phyloP scores from a whole-genome alignment of 768 basidiomycete species.

The Agrocybe praecox region DNA sequence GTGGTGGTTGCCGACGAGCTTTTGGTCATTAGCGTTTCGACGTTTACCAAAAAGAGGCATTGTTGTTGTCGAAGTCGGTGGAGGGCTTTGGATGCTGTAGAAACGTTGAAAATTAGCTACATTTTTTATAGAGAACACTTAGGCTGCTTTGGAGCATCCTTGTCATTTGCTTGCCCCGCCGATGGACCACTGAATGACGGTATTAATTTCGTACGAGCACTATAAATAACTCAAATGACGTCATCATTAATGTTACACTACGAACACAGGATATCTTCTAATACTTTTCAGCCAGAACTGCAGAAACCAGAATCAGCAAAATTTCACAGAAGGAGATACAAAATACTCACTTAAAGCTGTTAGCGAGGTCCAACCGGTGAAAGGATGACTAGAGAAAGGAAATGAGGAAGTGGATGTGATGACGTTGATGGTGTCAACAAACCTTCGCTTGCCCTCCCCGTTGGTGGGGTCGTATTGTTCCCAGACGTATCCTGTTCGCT shows the following conservation, averaged over 20 bases:
- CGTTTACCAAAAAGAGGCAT: constrained; percentile 21
- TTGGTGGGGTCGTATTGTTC: constrained; percentile 91
- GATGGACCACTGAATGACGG: too few relatives aligned
- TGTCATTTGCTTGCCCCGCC: constrained; percentile 5
- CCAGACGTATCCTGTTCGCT: constrained; percentile 94
- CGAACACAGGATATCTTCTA: constrained; percentile 11
- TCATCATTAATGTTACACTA: background rate
- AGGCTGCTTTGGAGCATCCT: constrained; percentile 6
- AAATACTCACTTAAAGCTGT: constrained; percentile 77
- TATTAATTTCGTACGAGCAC: too few relatives aligned
- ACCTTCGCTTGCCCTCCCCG: constrained; percentile 88
- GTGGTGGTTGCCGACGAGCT: constrained; percentile 3
- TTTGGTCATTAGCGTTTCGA: constrained; percentile 7
- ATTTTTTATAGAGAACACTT: constrained; percentile 3
- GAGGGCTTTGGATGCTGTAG: background rate
- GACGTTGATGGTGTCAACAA: constrained; percentile 18
- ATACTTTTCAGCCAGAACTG: constrained; percentile 38
- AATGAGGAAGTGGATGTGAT: constrained; percentile 4
- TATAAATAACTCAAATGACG: constrained; percentile 8
- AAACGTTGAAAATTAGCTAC: background rate
- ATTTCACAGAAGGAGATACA: background rate
- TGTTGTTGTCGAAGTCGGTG: background rate
- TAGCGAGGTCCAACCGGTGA: constrained; percentile 96
- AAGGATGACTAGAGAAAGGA: constrained; percentile 71
- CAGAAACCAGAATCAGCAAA: background rate